Percentiles rank a stretch among this genome's conserved stretches.
phyloP scores from a whole-genome alignment of 345 rosid genomes.

The Zanthoxylum bungeanum region DNA sequence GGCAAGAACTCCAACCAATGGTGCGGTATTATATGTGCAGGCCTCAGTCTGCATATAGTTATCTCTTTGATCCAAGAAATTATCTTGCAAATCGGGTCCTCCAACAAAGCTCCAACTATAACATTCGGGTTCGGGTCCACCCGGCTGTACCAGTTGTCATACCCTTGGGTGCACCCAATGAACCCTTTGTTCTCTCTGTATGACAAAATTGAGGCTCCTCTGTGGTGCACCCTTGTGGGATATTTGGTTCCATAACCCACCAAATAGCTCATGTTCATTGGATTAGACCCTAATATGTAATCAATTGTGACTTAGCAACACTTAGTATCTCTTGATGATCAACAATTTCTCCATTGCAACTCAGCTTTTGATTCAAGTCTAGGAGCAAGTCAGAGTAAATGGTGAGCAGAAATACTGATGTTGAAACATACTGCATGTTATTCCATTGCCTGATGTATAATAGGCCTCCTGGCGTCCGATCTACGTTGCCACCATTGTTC shows the following conservation, averaged over 20 bases:
- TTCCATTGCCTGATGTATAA: constrained; percentile 88
- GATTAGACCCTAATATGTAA: constrained; percentile 81
- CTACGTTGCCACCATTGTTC: constrained; percentile 50
- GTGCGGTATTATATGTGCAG: constrained; percentile 71
- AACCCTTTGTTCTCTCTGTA: constrained; percentile 70
- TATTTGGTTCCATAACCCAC: constrained; percentile 73
- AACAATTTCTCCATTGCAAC: constrained; percentile 40
- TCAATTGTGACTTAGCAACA: constrained; percentile 80
- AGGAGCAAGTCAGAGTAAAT: constrained; percentile 65
- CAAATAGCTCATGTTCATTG: constrained; percentile 78
- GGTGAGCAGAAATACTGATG: constrained; percentile 76
- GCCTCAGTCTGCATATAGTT: constrained; percentile 74
- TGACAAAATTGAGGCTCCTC: constrained; percentile 86
- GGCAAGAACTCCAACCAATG: constrained; percentile 65
- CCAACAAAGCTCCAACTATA: constrained; percentile 59
- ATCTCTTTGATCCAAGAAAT: constrained; percentile 47
- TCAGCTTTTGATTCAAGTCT: constrained; percentile 33
- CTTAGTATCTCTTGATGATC: constrained; percentile 42
- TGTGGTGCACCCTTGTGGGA: constrained; percentile 80
- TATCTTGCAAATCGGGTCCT: constrained; percentile 53
- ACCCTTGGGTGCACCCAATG: constrained; percentile 96
- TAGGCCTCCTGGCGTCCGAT: constrained; percentile 71
- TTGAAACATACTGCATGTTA: constrained; percentile 91
- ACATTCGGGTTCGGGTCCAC: constrained; percentile 50
- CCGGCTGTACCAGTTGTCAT: constrained; percentile 50